Conservation (phyloP, 345 rosid species). For the Physaria fendleri region DNA sequence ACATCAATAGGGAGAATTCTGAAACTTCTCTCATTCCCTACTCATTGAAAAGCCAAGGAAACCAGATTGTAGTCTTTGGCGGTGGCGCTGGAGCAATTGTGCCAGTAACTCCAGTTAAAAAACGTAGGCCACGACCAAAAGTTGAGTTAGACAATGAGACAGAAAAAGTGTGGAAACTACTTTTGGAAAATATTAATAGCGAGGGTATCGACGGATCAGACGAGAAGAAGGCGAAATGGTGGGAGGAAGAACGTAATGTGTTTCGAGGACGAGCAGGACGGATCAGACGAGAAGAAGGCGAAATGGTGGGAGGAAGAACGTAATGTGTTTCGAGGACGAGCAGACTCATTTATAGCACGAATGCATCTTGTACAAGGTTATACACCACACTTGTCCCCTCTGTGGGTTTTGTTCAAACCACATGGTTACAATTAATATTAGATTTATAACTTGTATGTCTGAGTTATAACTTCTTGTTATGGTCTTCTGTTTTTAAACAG, state of each 20-base stretch:
- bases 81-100: constrained; percentile 49
- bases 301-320: constrained; percentile 90
- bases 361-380: constrained; percentile 99
- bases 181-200: constrained; percentile 57
- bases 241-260: constrained; percentile 80
- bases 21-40: constrained; percentile 57
- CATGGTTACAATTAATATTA: background rate
- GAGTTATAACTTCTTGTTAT: constrained; percentile 9
- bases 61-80: constrained; percentile 45
- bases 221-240: constrained; percentile 57
- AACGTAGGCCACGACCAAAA: constrained; percentile 56
- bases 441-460: background rate
- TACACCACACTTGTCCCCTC: background rate
- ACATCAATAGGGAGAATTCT: constrained; percentile 40
- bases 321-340: constrained; percentile 64
- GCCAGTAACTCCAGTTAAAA: constrained; percentile 45
- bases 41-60: constrained; percentile 27
- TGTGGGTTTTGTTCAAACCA: background rate
- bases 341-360: constrained; percentile 79
- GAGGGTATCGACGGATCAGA: constrained; percentile 73
- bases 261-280: constrained; percentile 78
- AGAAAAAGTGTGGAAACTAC: constrained; percentile 72
- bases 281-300: constrained; percentile 55
- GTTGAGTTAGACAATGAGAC: constrained; percentile 87
- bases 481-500: constrained; percentile 35